Percentiles rank a stretch among this genome's conserved stretches.
These are phyloP conservation scores for Mediolabrus comicus DNA, from an alignment of 108 stramenopile genomes.

Conservation along the genomic window DNA sequence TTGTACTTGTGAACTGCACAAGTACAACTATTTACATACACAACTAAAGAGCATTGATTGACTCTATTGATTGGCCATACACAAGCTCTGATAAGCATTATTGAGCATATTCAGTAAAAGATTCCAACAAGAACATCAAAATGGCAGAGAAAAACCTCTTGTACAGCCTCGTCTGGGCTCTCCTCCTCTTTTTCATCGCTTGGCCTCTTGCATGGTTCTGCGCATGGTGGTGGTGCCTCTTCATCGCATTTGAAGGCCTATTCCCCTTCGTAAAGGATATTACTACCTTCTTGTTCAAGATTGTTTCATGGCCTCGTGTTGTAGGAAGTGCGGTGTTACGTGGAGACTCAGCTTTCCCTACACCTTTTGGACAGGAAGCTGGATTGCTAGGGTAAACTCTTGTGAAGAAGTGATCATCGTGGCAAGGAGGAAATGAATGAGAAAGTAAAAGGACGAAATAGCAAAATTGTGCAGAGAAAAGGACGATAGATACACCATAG, in stretches of 20 bases:
- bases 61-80: no score
- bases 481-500: no score
- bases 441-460: no score
- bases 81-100: background rate
- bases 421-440: no score
- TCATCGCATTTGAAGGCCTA: constrained; percentile 42
- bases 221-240: constrained; percentile 44
- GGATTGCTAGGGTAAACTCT: background rate
- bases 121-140: no score
- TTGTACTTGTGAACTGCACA: no score
- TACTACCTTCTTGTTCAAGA: constrained; percentile 46
- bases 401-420: background rate
- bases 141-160: constrained; percentile 26
- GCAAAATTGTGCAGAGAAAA: no score
- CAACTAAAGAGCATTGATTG: no score
- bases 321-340: constrained; percentile 35
- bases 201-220: constrained; percentile 48
- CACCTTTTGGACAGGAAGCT: constrained; percentile 5
- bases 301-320: constrained; percentile 44
- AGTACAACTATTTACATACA: no score
- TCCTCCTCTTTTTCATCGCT: constrained; percentile 53
- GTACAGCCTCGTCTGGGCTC: constrained; percentile 40
- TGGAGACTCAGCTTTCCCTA: constrained; percentile 37
- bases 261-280: constrained; percentile 42
- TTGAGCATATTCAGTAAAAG: background rate